phyloP scores from a whole-genome alignment of 2,329 filamentous ascomycete genomes.

The Dothiorella sarmentorum region DNA sequence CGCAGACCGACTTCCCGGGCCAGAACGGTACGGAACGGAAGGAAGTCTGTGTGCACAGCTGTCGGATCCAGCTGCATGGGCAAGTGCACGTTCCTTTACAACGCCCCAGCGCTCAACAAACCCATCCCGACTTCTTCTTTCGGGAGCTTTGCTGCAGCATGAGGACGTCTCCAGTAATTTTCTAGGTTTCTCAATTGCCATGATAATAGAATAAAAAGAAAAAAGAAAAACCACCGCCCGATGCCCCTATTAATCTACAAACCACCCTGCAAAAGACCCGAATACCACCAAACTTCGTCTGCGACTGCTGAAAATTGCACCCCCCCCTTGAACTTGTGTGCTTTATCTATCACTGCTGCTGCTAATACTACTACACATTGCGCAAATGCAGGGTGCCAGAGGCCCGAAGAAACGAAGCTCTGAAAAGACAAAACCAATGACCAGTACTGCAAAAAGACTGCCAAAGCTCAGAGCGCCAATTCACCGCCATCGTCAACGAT shows the following conservation, averaged over 20 bases:
- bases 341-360: conserved; percentile 15
- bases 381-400: neutral
- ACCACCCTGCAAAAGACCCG: neutral
- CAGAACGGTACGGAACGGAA: conserved; percentile 5
- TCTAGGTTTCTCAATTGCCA: conserved; percentile 10
- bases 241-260: conserved; percentile 5
- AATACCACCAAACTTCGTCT: neutral
- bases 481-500: conserved; percentile 7
- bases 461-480: neutral
- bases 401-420: neutral
- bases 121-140: too few species aligned
- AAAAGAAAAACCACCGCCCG: neutral
- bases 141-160: too few species aligned
- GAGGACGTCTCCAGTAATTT: neutral
- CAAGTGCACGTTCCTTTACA: neutral
- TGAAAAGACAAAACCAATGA: neutral
- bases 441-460: neutral
- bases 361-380: conserved; percentile 14
- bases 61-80: neutral
- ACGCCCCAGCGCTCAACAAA: neutral
- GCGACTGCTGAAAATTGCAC: neutral
- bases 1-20: neutral
- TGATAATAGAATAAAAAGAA: neutral
- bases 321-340: neutral
- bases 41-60: neutral